phyloP scores from a whole-genome alignment of 1,284 basidiomycete species.

The Leucoagaricus sp. region DNA sequence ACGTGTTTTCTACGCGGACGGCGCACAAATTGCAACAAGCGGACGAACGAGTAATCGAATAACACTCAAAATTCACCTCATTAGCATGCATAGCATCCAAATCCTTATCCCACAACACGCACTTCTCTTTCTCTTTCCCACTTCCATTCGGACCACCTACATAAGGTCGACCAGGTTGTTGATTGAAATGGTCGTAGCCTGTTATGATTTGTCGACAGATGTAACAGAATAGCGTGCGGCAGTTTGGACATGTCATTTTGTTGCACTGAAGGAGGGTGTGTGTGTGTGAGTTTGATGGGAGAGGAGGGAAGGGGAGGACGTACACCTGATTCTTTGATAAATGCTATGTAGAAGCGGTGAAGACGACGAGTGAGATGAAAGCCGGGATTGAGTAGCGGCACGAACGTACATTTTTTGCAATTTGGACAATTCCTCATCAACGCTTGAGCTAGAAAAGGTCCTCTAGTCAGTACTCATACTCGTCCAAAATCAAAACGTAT shows the following conservation, averaged over 20 bases:
- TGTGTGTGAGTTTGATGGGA: neutral
- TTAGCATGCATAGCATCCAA: slow-evolving; percentile 64
- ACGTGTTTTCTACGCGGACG: no score
- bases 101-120: slow-evolving; percentile 66
- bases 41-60: no score
- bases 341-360: slow-evolving; percentile 45
- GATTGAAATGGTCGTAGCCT: slow-evolving; percentile 80
- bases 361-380: slow-evolving; percentile 3
- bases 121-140: slow-evolving; percentile 46
- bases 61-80: slow-evolving; percentile 46
- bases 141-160: slow-evolving; percentile 20
- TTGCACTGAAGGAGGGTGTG: slow-evolving; percentile 57
- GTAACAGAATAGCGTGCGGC: slow-evolving; percentile 74
- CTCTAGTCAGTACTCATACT: slow-evolving; percentile 10
- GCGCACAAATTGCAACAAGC: no score
- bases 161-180: slow-evolving; percentile 29
- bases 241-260: slow-evolving; percentile 78
- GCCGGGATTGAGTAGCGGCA: neutral
- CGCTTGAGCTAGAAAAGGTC: slow-evolving; percentile 56
- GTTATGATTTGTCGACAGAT: slow-evolving; percentile 69
- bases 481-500: neutral
- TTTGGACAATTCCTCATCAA: slow-evolving; percentile 85
- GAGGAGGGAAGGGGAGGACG: slow-evolving; percentile 24
- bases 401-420: slow-evolving; percentile 61
- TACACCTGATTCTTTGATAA: slow-evolving; percentile 75